These are phyloP conservation scores for Suhomyces pyralidae DNA, from an alignment of 805 yeast genomes.

Conservation along the genomic window DNA sequence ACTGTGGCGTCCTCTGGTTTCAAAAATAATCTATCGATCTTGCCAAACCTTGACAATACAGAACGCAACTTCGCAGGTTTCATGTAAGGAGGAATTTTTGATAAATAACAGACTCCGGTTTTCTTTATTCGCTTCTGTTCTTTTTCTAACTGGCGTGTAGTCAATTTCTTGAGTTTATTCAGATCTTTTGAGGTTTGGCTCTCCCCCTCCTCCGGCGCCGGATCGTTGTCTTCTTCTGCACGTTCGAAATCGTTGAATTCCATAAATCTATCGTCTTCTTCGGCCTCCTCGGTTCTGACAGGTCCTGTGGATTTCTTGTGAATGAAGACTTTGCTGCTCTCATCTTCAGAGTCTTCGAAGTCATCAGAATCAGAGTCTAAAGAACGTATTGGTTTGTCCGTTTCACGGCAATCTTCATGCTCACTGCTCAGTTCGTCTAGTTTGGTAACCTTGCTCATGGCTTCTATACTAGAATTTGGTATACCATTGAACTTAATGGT, in stretches of 20 bases:
- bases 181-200: slow-evolving; percentile 13
- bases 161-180: slow-evolving; percentile 50
- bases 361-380: slow-evolving; percentile 5
- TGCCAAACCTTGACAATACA: slow-evolving; percentile 77
- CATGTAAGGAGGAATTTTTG: slow-evolving; percentile 95
- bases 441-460: neutral
- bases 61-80: slow-evolving; percentile 89
- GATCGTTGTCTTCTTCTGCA: slow-evolving; percentile 13
- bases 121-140: slow-evolving; percentile 55
- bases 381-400: neutral
- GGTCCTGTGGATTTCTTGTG: neutral
- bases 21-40: slow-evolving; percentile 78
- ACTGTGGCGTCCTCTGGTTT: slow-evolving; percentile 77
- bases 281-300: neutral
- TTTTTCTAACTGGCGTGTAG: slow-evolving; percentile 53
- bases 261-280: slow-evolving; percentile 9
- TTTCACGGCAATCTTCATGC: neutral
- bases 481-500: neutral
- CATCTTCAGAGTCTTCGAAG: slow-evolving; percentile 9
- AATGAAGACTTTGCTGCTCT: slow-evolving; percentile 1
- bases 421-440: neutral
- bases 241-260: slow-evolving; percentile 18
- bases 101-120: slow-evolving; percentile 91
- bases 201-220: slow-evolving; percentile 13
- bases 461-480: neutral